phyloP scores from a whole-genome alignment of 1,284 basidiomycete genomes.

The Austroboletus rostrupii region DNA sequence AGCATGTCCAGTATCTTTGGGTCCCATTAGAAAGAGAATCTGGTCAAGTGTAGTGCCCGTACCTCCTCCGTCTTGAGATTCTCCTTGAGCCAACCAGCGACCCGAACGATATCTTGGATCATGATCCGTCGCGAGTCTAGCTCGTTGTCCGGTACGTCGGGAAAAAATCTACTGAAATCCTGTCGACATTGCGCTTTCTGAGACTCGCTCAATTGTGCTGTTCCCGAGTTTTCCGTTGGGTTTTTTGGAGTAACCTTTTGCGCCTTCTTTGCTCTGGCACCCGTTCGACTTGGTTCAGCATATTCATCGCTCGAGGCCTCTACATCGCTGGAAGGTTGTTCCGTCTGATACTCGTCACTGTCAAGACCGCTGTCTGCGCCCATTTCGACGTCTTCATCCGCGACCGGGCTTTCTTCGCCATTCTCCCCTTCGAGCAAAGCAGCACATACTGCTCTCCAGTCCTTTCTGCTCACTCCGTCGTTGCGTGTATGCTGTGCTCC shows the following conservation, averaged over 20 bases:
- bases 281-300: constrained; percentile 10
- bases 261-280: constrained; percentile 14
- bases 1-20: constrained; percentile 72
- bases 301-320: constrained; percentile 30
- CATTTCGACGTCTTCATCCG: constrained; percentile 25
- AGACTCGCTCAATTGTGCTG: constrained; percentile 40
- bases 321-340: constrained; percentile 10
- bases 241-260: constrained; percentile 1
- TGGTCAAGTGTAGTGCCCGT: constrained; percentile 17
- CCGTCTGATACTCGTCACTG: constrained; percentile 28
- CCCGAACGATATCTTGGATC: constrained; percentile 60
- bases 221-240: not conserved
- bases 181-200: constrained; percentile 53
- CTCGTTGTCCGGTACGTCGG: constrained; percentile 38
- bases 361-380: constrained; percentile 18
- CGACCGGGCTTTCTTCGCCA: constrained; percentile 14
- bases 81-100: constrained; percentile 57
- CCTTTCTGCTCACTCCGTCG: constrained; percentile 49
- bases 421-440: constrained; percentile 49
- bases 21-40: not conserved
- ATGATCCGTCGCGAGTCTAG: constrained; percentile 50
- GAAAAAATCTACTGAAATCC: constrained; percentile 70
- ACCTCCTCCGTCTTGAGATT: constrained; percentile 70
- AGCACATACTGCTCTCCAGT: constrained; percentile 73
- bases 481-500: constrained; percentile 16